A percentile compares a stretch with the other conserved stretches of the same genome.
Evolutionary conservation across 176 grass and related monocot species (phyloP).

Genomic region (Rhynchospora tenuis): DNA sequence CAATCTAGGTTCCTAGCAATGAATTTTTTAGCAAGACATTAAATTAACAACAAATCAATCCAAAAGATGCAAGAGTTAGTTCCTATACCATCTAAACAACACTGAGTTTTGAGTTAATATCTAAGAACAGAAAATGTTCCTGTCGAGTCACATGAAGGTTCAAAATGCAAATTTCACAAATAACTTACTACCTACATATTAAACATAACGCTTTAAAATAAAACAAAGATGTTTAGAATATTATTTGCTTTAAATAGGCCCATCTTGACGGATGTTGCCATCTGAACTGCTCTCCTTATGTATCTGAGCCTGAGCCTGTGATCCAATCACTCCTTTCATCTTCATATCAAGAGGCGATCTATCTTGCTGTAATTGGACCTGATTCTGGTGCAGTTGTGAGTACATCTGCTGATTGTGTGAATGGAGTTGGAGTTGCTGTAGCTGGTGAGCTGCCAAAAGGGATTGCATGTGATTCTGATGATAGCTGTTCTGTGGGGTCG

Average conservation of each 20-base stretch:
- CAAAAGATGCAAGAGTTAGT: background rate
- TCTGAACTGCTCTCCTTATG: slow-evolving; percentile 7
- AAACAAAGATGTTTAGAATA: background rate
- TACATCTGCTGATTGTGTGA: slow-evolving; percentile 47
- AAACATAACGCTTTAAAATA: slow-evolving; percentile 10
- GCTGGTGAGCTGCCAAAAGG: slow-evolving; percentile 64
- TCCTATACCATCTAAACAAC: slow-evolving; percentile 3
- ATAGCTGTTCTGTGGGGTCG: slow-evolving; percentile 38
- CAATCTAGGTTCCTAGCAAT: background rate
- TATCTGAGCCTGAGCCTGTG: background rate
- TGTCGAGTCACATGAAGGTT: background rate
- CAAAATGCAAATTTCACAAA: slow-evolving; percentile 6
- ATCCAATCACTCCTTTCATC: slow-evolving; percentile 48
- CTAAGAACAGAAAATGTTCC: slow-evolving; percentile 13
- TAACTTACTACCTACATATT: slow-evolving; percentile 17
- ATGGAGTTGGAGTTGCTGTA: slow-evolving; percentile 78
- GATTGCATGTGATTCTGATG: slow-evolving; percentile 72
- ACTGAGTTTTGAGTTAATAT: slow-evolving; percentile 4
- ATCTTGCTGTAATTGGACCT: slow-evolving; percentile 33
- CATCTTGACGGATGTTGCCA: slow-evolving; percentile 1
- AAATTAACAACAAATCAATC: background rate
- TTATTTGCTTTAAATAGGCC: slow-evolving; percentile 10
- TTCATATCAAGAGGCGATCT: slow-evolving; percentile 45
- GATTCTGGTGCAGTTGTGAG: slow-evolving; percentile 41
- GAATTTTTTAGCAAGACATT: background rate